A percentile compares a stretch with the other conserved stretches of the same genome.
Evolutionary conservation across 2,329 filamentous ascomycete species (phyloP).

Genomic region (Hypoxylon sp.): DNA sequence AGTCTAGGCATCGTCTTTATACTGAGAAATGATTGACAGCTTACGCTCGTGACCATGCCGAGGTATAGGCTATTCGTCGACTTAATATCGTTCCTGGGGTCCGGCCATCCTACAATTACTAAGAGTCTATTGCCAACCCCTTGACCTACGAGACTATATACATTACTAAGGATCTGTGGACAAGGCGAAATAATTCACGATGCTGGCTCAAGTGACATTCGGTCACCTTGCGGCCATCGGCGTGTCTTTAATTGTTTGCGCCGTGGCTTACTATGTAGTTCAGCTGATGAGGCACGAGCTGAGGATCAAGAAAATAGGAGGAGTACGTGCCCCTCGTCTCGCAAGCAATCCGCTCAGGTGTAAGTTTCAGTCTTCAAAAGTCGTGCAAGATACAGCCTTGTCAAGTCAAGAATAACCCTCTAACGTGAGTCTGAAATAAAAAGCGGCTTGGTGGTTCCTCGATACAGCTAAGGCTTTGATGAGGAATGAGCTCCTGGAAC

Average conservation of each 20-base stretch:
- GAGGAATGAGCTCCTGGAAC: constrained; percentile 54
- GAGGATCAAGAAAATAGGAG: constrained; percentile 54
- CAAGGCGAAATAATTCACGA: constrained; percentile 5
- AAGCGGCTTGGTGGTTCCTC: constrained; percentile 49
- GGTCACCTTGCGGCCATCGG: constrained; percentile 19
- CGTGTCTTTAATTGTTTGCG: constrained; percentile 17
- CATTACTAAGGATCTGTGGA: background rate
- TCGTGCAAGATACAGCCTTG: background rate
- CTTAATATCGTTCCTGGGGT: background rate
- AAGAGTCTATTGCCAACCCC: background rate
- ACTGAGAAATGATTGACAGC: constrained; percentile 31
- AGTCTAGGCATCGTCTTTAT: constrained; percentile 6
- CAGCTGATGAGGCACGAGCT: constrained; percentile 45
- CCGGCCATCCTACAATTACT: background rate
- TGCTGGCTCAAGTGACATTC: constrained; percentile 38
- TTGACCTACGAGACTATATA: background rate
- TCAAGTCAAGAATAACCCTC: background rate
- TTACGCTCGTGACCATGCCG: constrained; percentile 24
- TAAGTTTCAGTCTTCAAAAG: constrained; percentile 36
- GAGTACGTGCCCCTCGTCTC: constrained; percentile 54
- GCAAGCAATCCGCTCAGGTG: constrained; percentile 56
- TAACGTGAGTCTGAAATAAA: constrained; percentile 18
- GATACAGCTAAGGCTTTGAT: constrained; percentile 51
- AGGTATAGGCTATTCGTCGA: constrained; percentile 1
- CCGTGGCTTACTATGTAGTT: constrained; percentile 35